Evolutionary conservation across 148 eudicot genomes (phyloP), one percentile per base, ranked within the genome.

Genomic region (Fagopyrum tataricum): DNA sequence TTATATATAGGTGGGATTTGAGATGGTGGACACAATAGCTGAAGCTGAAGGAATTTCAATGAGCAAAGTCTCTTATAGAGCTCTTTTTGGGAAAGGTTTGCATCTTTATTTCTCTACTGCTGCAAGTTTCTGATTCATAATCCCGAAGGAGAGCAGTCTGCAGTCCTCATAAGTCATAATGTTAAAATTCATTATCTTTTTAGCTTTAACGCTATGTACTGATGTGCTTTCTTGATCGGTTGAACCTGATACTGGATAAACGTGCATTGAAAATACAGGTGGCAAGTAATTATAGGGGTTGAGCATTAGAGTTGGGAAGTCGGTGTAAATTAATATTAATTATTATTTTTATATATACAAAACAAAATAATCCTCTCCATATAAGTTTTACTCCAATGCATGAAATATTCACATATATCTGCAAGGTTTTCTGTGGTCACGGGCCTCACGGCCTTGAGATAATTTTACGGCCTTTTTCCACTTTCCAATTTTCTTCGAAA

Each of bases 11-110:
- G 98, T 94, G 72, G 97, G 98, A 8, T 94, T 94, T 78, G 98
- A 91, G 76, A 86, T 94, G 96, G 82, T 94, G 20, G 98, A 94
- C 59, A 55, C 82, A 11, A 88, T 94, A 61, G 97, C 98, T 58
- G 93, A 88, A 77, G 87, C 97, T 21, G 98, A 94, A 80, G 96
- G 96, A 66, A 88, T 94, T 56, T 73, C 97, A 6, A 84, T 91
- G 86, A 84, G 82, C 69, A 80, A 78, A 67, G 86, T 85, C 74
- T 86, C 93, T 49, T 88, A 84, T 76, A 92, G 83, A 84, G 87
- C 97, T 70, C 75, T 78, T 49, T 88, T 84, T 75, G 97, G 97
- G 68, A 90, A 88, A 89, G 97, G 97, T 90, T 68, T 71, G 68
- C 24, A 62, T 42, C 70, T 52, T 40, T 72, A 31, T 43, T 61